Conservation (phyloP, 345 rosid genomes). For the Eucalyptus paniculata region DNA sequence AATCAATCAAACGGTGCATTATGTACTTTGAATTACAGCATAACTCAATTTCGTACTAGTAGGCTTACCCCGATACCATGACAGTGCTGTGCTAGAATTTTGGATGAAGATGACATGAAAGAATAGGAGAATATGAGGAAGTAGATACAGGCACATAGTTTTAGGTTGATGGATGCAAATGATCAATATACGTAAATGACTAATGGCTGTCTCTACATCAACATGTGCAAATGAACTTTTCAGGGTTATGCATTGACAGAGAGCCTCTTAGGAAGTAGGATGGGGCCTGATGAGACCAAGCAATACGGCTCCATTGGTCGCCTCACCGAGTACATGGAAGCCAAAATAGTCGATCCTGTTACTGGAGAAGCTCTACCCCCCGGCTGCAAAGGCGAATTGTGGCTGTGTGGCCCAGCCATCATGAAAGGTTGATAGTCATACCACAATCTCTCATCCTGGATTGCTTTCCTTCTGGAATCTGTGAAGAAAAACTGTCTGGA, state of each 20-base stretch:
- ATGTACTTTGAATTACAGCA: too few relatives aligned
- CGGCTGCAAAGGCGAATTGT: slow-evolving; percentile 70
- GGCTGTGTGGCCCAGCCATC: slow-evolving; percentile 71
- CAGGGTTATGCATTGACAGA: slow-evolving; percentile 97
- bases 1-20: too few relatives aligned
- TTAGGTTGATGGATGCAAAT: not conserved
- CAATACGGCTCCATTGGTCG: slow-evolving; percentile 61
- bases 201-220: not conserved
- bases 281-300: slow-evolving; percentile 35
- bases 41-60: too few relatives aligned
- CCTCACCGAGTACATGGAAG: slow-evolving; percentile 45
- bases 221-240: not conserved
- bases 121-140: not conserved
- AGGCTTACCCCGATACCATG: not conserved
- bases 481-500: not conserved
- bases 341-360: slow-evolving; percentile 58
- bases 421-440: slow-evolving; percentile 48
- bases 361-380: slow-evolving; percentile 64
- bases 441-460: not conserved
- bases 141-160: not conserved
- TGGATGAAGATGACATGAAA: not conserved
- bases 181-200: not conserved
- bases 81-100: not conserved
- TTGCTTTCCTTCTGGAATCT: not conserved
- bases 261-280: slow-evolving; percentile 41